Base-by-base conservation (phyloP, 1,139 yeast genomes). In the Suhomyces maxii region DNA sequence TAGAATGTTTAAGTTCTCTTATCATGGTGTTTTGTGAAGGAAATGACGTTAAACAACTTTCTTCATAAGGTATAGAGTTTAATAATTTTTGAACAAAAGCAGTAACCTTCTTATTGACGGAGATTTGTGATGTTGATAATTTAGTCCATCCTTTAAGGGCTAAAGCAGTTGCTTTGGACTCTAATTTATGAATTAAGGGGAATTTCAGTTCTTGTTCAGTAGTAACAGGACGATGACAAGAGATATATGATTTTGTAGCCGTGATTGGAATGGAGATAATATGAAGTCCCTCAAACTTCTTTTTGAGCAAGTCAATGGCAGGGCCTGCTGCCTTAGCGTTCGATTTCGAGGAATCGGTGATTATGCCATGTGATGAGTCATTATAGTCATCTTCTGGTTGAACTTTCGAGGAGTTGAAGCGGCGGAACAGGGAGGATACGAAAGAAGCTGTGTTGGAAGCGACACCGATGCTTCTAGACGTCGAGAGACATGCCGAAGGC, bases 181-280 rank as follows among this genome's bases (percentile, higher is more conserved):
- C 83, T 2, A 72, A 37, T 39, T 72, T 67, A 44, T 67, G 63
- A 5, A 74, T 53, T 47, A 63, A 52, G 5, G 78, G 76, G 43
- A 68, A 58, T 31, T 60, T 58, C 23, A 62, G 53, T 31, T 57
- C 47, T 48, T 71, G 74, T 8, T 63, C 50, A 18, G 58, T 47
- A 42, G 61, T 57, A 30, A 73, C 59, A 1, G 76, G 74, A 37
- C 74, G 68, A 57, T 83, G 86, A 63, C 85, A 84, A 57, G 82
- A 79, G 11, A 85, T 63, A 58, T 73, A 85, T 6, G 84, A 76
- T 49, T 74, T 75, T 40, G 70, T 61, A 4, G 79, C 70, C 6
- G 88, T 83, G 18, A 86, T 68, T 5, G 93, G 93, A 7, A 85
- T 65, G 9, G 85, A 68, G 14, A 83, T 65, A 14, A 83, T 67